Percentiles rank a stretch among this genome's conserved stretches.
Conservation (phyloP, 306 rosid species). For the Prunus kanzakura region DNA sequence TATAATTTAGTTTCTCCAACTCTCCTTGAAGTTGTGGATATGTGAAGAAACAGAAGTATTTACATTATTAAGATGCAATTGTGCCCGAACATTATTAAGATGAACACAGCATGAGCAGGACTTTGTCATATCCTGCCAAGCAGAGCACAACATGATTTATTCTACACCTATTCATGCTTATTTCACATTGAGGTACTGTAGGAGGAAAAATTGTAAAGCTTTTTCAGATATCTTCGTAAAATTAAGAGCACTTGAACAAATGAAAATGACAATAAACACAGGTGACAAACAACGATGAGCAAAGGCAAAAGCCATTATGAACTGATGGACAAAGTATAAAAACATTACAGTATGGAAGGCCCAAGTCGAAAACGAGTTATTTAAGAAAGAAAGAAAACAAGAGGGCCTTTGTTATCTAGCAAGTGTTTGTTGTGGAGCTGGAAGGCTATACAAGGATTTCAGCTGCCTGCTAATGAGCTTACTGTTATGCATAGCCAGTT, state of each 20-base stretch:
- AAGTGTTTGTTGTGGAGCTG: constrained; percentile 39
- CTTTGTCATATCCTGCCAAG: no score
- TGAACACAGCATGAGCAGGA: no score
- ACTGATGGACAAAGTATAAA: not conserved
- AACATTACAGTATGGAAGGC: not conserved
- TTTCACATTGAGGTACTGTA: no score
- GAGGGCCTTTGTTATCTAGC: constrained; percentile 14
- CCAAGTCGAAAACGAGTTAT: constrained; percentile 11
- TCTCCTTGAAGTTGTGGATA: no score
- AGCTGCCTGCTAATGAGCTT: constrained; percentile 84
- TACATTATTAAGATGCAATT: no score
- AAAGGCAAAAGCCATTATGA: not conserved
- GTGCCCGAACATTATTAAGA: no score
- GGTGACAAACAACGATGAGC: not conserved
- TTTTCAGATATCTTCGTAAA: not conserved
- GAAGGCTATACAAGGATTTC: constrained; percentile 56
- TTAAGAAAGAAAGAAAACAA: constrained; percentile 5
- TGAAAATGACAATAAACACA: not conserved
- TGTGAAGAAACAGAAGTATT: no score
- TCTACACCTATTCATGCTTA: no score
- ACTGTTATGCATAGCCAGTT: constrained; percentile 68
- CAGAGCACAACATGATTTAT: no score
- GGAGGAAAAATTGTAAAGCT: no score
- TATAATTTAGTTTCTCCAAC: no score
- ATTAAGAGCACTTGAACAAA: not conserved